Evolutionary conservation across 1,284 basidiomycete species (phyloP).

Genomic region (Fomes fomentarius): DNA sequence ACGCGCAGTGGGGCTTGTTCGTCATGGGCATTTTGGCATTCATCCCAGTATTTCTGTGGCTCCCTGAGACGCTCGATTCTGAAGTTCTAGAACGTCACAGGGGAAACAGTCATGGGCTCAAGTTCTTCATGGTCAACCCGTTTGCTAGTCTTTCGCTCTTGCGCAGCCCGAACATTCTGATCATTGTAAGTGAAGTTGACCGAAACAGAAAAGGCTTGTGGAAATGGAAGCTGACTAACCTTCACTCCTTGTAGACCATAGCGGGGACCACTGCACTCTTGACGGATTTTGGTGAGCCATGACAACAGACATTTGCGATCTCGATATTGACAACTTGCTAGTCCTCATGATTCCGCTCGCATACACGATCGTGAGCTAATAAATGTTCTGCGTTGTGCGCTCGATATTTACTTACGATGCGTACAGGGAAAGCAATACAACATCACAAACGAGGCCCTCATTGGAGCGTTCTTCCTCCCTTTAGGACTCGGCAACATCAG

Average conservation of each 20-base stretch:
- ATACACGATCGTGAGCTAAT: constrained; percentile 38
- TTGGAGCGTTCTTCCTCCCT: constrained; percentile 65
- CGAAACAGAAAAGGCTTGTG: too few species aligned
- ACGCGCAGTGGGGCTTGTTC: constrained; percentile 60
- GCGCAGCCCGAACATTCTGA: constrained; percentile 59
- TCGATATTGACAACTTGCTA: constrained; percentile 17
- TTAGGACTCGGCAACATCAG: constrained; percentile 64
- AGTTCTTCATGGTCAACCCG: constrained; percentile 60
- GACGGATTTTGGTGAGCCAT: constrained; percentile 46
- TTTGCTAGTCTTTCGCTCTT: constrained; percentile 55
- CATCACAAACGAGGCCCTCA: constrained; percentile 59
- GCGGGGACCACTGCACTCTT: constrained; percentile 41
- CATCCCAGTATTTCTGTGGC: constrained; percentile 43
- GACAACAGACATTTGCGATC: background rate
- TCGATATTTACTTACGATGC: background rate
- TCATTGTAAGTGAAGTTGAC: constrained; percentile 60
- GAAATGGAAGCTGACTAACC: background rate
- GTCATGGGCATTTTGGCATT: constrained; percentile 48
- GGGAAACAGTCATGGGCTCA: constrained; percentile 33
- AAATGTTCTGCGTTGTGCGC: background rate
- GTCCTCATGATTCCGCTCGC: constrained; percentile 45
- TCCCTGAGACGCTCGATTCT: constrained; percentile 63
- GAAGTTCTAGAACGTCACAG: constrained; percentile 35
- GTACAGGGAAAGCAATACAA: constrained; percentile 56
- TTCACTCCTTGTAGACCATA: constrained; percentile 41